A percentile compares a stretch with the other conserved stretches of the same genome.
phyloP scores from a whole-genome alignment of 73 alveolate species.

The Strombidium stylifer region DNA sequence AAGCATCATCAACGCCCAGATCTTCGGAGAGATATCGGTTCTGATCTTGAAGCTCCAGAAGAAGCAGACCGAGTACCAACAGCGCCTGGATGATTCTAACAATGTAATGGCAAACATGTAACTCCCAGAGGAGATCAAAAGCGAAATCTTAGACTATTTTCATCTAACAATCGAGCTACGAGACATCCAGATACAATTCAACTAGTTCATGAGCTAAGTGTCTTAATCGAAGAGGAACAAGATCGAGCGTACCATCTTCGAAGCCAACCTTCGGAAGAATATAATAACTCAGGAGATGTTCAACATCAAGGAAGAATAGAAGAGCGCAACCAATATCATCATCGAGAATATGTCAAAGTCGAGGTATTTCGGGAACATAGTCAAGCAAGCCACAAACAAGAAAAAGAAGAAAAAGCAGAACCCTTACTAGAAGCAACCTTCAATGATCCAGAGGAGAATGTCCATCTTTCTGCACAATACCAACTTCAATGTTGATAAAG shows the following conservation, averaged over 20 bases:
- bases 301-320: constrained; percentile 10
- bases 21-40: constrained; percentile 54
- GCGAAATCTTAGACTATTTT: constrained; percentile 20
- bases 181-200: constrained; percentile 34
- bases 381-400: neutral
- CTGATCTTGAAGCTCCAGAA: constrained; percentile 38
- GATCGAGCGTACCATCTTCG: constrained; percentile 36
- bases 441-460: too few species aligned
- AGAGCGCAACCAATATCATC: too few species aligned
- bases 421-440: neutral
- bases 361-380: too few species aligned
- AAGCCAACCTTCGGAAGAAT: constrained; percentile 10
- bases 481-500: too few species aligned
- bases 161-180: constrained; percentile 23
- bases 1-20: constrained; percentile 39
- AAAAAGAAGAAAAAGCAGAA: neutral
- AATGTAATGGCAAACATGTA: constrained; percentile 47
- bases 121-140: constrained; percentile 23
- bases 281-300: neutral
- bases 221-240: constrained; percentile 36
- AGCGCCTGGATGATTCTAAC: constrained; percentile 42
- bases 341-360: too few species aligned
- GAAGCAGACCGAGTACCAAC: constrained; percentile 24
- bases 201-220: constrained; percentile 25
- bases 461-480: too few species aligned